Evolutionary conservation across 768 basidiomycete genomes (phyloP), one percentile per base, ranked within the genome.

Genomic region (Naganishia onofrii): DNA sequence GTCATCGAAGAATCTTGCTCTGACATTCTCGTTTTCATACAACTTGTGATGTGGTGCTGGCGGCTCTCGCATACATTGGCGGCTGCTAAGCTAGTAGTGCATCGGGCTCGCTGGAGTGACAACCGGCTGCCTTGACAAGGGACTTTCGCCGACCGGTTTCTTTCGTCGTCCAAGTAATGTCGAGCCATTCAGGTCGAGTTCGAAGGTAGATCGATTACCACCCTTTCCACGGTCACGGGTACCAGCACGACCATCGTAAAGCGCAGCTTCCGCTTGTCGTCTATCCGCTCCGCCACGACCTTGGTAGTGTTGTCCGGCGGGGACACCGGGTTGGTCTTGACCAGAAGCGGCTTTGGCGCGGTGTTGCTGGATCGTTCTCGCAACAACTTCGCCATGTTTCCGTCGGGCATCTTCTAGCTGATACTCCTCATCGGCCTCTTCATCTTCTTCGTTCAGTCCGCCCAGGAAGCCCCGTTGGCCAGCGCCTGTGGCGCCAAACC

Each of bases 391-490:
- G 38, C 82, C 83, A 71, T 84, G 81, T 76, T 82, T 82, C 36
- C 76, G 76, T 70, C 80, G 71, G 12, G 84, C 85, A 26, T 86
- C 84, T n/a, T 87, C 85, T 17, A 89, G 78, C 23, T 84, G 78
- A 12, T 80, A 82, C 19, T 83, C 83, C 26, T 86, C 84, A 29
- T 82, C 83, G 9, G 76, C 82, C 17, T 86, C 85, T 78, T 97
- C 95, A 68, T 94, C 93, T 66, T 93, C 93, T 77, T 98, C 96
- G 80, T 98, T 96, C 73, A 99, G 85, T 6, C 90, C 92, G 10
- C 85, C 85, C 26, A 97, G 82, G 84, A 90, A 91, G 4, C 90
- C 90, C 26, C 87, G 86, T 21, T 63, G 60, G 26, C 93, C 93
- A 0, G 88, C 89, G 32, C 90, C 92, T 21, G 88, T 89, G 3